Base-by-base conservation (phyloP, 2,329 filamentous ascomycete genomes). In the Monosporascus sp. region DNA sequence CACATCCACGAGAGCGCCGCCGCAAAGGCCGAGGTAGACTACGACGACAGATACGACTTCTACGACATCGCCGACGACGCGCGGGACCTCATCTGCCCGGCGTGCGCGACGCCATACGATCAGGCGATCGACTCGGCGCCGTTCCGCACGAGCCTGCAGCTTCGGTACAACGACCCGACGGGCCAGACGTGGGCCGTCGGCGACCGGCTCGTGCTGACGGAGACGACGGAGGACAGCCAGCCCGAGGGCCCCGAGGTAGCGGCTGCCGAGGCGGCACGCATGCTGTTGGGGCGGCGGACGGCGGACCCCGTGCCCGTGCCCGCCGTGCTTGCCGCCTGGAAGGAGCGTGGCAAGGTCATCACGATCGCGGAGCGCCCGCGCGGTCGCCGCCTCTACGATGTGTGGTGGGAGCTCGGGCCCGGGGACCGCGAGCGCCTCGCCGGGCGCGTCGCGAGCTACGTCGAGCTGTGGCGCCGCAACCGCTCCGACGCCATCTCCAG, bases 131-230 rank as follows among this genome's bases (percentile, higher is more conserved):
- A 62, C 26, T 66, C 65, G 7, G 48, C 64, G 8, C 59, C 64
- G 1, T 66, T 66, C 45, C 57, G 58, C 43, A 64, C 56, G 47
- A 63, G 57, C 43, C 41, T 66, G 1, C 59, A 49, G 22, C 55
- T 66, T 2, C 49, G 51, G 7, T 63, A 66, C 44, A 64, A 66
- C 45, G 64, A 66, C 34, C 41, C 56, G 4, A 51, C 56, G 17
- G 61, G 51, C 16, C 63, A 67, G 19, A 57, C 55, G 1, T 67
- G 65, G 65, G 52, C 52, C 3, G 53, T 67, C 46, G 64, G 65
- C 22, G 55, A 58, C n/a, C 58, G 55, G 31, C 64, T 61, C 45
- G 36, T 65, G 34, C 48, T 67, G 43, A 56, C 56, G 8, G 65
- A 66, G 51, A 51, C 53, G 11, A 6, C 53, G 24, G 59, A 59